A percentile compares a stretch with the other conserved stretches of the same genome.
phyloP scores from a whole-genome alignment of 2,329 filamentous ascomycete genomes.

The Macroventuria anomochaeta region DNA sequence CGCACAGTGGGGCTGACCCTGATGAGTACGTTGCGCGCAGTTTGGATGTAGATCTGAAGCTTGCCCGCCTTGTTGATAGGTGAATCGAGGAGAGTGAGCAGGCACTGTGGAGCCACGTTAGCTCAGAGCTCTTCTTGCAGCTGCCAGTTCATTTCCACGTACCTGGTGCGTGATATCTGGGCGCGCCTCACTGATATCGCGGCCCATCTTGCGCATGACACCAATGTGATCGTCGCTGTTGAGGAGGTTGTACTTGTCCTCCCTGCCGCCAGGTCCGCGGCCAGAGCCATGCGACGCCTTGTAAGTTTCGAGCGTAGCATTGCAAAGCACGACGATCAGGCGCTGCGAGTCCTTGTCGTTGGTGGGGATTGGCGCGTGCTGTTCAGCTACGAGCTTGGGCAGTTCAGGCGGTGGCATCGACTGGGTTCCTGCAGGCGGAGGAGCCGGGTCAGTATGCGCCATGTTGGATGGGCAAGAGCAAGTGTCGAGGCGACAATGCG shows the following conservation, averaged over 20 bases:
- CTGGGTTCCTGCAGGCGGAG: constrained; percentile 66
- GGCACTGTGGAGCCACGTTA: constrained; percentile 68
- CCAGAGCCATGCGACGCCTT: constrained; percentile 79
- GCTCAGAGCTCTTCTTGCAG: constrained; percentile 11
- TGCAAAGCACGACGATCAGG: constrained; percentile 93
- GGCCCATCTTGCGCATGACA: constrained; percentile 99
- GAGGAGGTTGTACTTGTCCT: constrained; percentile 95
- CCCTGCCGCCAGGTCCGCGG: constrained; percentile 69
- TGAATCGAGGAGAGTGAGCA: constrained; percentile 95
- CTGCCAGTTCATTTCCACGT: constrained; percentile 45
- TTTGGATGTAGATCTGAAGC: constrained; percentile 98
- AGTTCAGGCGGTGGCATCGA: constrained; percentile 91
- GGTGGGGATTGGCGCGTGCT: constrained; percentile 81
- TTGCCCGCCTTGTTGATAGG: constrained; percentile 98
- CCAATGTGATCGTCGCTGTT: constrained; percentile 99
- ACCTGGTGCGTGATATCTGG: constrained; percentile 99
- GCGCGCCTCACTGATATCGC: constrained; percentile 96
- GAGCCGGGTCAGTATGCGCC: constrained; percentile 33
- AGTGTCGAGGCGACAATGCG: constrained; percentile 7
- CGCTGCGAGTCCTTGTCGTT: constrained; percentile 90
- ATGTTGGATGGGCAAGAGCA: constrained; percentile 17
- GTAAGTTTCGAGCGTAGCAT: constrained; percentile 97
- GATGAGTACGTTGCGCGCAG: constrained; percentile 94
- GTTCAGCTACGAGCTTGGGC: constrained; percentile 91
- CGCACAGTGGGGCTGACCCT: constrained; percentile 98